phyloP scores from a whole-genome alignment of 2,329 filamentous ascomycete species.

The Aciculosporium take region DNA sequence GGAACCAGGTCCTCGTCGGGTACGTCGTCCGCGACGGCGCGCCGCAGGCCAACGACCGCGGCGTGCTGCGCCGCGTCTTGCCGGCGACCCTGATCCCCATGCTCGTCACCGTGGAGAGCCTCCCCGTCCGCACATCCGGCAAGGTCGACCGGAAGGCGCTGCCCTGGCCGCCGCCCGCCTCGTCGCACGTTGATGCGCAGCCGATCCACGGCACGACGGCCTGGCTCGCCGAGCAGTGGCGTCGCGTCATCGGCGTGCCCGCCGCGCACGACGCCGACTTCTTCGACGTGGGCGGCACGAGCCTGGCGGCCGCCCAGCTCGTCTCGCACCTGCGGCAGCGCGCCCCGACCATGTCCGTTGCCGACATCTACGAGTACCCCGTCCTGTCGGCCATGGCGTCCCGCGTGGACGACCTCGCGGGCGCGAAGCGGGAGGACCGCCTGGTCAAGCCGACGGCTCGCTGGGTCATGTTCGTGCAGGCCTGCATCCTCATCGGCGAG shows the following conservation, averaged over 20 bases:
- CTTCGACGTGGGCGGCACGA: constrained; percentile 12
- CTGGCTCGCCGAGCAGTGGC: constrained; percentile 11
- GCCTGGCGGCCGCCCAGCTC: constrained; percentile 12
- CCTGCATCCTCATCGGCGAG: constrained; percentile 5
- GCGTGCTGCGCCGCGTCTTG: constrained; percentile 6
- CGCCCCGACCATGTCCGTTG: constrained; percentile 10
- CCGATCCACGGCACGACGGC: constrained; percentile 7
- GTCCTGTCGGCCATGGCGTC: constrained; percentile 8
- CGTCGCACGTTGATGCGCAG: constrained; percentile 3
- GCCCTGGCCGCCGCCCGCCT: constrained; percentile 7
- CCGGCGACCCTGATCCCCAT: constrained; percentile 10
- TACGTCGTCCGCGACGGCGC: constrained; percentile 8
- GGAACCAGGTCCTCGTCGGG: constrained; percentile 11
- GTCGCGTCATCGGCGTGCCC: constrained; percentile 9
- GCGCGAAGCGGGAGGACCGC: constrained; percentile 5
- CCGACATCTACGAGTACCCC: constrained; percentile 11
- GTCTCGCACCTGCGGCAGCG: constrained; percentile 10
- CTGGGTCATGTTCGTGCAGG: constrained; percentile 9
- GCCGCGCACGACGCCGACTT: constrained; percentile 8
- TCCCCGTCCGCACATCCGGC: constrained; percentile 11
- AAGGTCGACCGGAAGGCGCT: constrained; percentile 12
- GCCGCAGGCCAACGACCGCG: constrained; percentile 1
- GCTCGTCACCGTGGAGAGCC: constrained; percentile 9
- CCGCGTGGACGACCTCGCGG: constrained; percentile 9
- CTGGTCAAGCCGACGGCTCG: constrained; percentile 10